Base-by-base conservation (phyloP, 495 filamentous ascomycete genomes). In the Penicillium herquei region DNA sequence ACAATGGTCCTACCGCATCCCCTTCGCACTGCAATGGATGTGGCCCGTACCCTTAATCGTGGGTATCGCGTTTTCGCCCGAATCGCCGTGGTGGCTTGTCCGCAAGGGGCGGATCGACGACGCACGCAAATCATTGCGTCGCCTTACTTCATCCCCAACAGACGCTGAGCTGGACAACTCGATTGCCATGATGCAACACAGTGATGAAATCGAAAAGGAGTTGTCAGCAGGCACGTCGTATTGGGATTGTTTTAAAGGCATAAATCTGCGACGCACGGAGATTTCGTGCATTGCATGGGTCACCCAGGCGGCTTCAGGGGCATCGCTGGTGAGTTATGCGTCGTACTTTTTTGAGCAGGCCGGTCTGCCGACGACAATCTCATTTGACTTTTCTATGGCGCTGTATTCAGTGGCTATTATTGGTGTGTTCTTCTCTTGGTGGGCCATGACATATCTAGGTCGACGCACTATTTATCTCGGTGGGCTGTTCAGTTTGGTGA, bases 81-180 rank as follows among this genome's bases (percentile, higher is more conserved):
- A 94, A 66, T 85, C 80, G 0, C 90, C 90, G 0, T 92, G 87
- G 88, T 92, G 89, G 88, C 80, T 91, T n/a, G 86, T 92, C 42
- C 82, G 89, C 7, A 86, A 81, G 61, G 88, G 85, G 4, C 79
- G 78, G 30, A 73, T 81, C 13, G 81, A 87, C 13, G 80, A 88
- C 32, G 89, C 89, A 4, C 89, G 89, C 64, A 70, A 74, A 11
- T 75, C 87, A 4, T 72, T 94, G 26, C 73, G 81, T 17, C 85
- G 88, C 14, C 70, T 94, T 44, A 89, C 84, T 45, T 86, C 78
- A 56, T 47, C 70, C 8, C 76, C 84, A 32, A 88, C 91, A 56
- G 79, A 92, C 56, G 75, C 84, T 2, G 74, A 82, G 0, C 82
- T 88, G 60, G 84, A 89, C 57, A 87, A 92, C 68, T 89, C 87